These are phyloP conservation scores for Vanilla planifolia DNA, from an alignment of 106 monocot genomes.

Conservation along the genomic window DNA sequence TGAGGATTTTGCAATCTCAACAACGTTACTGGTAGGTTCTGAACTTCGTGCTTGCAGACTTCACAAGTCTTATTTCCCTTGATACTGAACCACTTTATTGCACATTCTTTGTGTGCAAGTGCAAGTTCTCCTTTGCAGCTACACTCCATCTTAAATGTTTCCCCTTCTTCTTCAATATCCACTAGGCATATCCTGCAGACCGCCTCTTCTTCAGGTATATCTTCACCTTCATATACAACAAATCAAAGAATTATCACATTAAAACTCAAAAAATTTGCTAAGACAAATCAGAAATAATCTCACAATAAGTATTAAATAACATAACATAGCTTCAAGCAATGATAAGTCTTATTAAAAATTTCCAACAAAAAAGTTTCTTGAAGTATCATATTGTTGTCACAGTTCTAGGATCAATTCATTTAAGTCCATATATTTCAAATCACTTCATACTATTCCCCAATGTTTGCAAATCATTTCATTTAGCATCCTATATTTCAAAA, in stretches of 20 bases:
- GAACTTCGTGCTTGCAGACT: conserved; percentile 84
- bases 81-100: conserved; percentile 94
- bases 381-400: too few species aligned
- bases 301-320: too few species aligned
- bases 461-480: too few species aligned
- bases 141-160: conserved; percentile 96
- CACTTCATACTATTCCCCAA: too few species aligned
- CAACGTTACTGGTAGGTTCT: conserved; percentile 85
- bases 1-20: conserved; percentile 66
- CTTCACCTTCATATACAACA: conserved; percentile 69
- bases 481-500: too few species aligned
- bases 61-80: conserved; percentile 98
- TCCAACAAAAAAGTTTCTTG: too few species aligned
- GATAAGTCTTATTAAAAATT: too few species aligned
- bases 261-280: conserved; percentile 1
- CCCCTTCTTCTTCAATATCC: conserved; percentile 85
- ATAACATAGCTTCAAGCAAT: too few species aligned
- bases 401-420: too few species aligned
- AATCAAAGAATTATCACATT: conserved; percentile 14
- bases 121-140: conserved; percentile 99
- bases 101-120: conserved; percentile 97
- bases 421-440: too few species aligned
- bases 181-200: conserved; percentile 91
- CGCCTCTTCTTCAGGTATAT: conserved; percentile 95
- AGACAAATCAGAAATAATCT: conserved; percentile 1